Evolutionary conservation across 1,139 yeast genomes (phyloP).

Genomic region (Pichia sp.): DNA sequence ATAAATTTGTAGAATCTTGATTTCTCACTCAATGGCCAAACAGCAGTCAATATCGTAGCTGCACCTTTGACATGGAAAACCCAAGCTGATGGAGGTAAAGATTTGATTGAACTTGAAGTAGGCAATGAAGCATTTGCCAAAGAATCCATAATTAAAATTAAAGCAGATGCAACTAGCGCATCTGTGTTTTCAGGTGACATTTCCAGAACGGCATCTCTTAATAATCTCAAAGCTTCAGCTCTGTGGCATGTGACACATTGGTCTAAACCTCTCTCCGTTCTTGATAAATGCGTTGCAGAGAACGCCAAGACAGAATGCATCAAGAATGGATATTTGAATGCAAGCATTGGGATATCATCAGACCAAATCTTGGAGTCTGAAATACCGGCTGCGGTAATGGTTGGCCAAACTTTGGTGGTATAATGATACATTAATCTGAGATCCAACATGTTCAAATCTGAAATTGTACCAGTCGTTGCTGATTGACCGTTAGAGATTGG

Average conservation of each 20-base stretch:
- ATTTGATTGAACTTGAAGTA: slow-evolving; percentile 51
- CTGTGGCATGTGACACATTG: slow-evolving; percentile 85
- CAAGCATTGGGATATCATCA: slow-evolving; percentile 81
- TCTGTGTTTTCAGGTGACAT: slow-evolving; percentile 86
- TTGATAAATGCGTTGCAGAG: slow-evolving; percentile 85
- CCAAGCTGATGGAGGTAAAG: slow-evolving; percentile 94
- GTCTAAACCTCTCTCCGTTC: slow-evolving; percentile 75
- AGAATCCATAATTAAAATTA: slow-evolving; percentile 87
- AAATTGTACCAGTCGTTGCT: slow-evolving; percentile 11
- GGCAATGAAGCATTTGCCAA: slow-evolving; percentile 90
- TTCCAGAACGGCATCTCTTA: slow-evolving; percentile 82
- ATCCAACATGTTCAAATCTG: slow-evolving; percentile 67
- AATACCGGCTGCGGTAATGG: slow-evolving; percentile 89
- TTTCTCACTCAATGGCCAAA: slow-evolving; percentile 86
- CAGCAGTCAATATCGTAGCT: slow-evolving; percentile 90
- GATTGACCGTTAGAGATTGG: slow-evolving; percentile 20
- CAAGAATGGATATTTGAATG: slow-evolving; percentile 83
- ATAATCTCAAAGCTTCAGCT: slow-evolving; percentile 76
- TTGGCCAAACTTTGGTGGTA: slow-evolving; percentile 77
- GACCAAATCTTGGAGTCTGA: slow-evolving; percentile 88
- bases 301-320: slow-evolving; percentile 92
- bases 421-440: slow-evolving; percentile 84
- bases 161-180: slow-evolving; percentile 89
- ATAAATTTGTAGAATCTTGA: slow-evolving; percentile 73
- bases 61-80: slow-evolving; percentile 97